These are phyloP conservation scores for Pelargonium nanum DNA, from an alignment of 345 rosid species.

Conservation along the genomic window DNA sequence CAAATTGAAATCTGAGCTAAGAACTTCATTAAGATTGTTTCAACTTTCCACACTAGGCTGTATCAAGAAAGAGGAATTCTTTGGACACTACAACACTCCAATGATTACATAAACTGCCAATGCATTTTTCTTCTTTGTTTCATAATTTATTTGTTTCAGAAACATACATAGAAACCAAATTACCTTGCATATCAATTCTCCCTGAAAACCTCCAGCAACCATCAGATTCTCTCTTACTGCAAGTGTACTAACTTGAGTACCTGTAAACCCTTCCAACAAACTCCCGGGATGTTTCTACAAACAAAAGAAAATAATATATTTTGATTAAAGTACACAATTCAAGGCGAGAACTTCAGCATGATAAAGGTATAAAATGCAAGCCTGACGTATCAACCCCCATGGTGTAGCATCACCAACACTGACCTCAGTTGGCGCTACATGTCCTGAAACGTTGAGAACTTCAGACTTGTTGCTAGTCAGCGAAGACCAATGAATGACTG, in stretches of 20 bases:
- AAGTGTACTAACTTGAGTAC: slow-evolving; percentile 51
- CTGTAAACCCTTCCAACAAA: slow-evolving; percentile 44
- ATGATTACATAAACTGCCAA: background rate
- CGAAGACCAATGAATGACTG: slow-evolving; percentile 24
- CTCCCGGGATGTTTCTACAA: slow-evolving; percentile 43
- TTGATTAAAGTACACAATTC: background rate
- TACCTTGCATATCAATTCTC: slow-evolving; percentile 58
- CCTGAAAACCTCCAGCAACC: slow-evolving; percentile 58
- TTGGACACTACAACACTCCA: background rate
- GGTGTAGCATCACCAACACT: background rate
- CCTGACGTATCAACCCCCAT: background rate
- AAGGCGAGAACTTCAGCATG: background rate
- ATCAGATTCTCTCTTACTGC: slow-evolving; percentile 40
- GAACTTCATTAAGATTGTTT: too few species aligned
- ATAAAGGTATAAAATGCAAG: too few species aligned
- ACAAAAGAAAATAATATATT: background rate
- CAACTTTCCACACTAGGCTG: background rate
- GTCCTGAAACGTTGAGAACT: slow-evolving; percentile 22
- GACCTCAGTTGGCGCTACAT: slow-evolving; percentile 21
- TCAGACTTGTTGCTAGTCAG: slow-evolving; percentile 12
- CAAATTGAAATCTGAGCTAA: too few species aligned
- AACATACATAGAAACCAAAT: slow-evolving; percentile 3
- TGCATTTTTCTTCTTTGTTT: too few species aligned
- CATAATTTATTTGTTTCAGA: too few species aligned
- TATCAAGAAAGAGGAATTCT: background rate